A percentile compares a stretch with the other conserved stretches of the same genome.
Conservation (phyloP, 176 grass and related monocot species). For the Ensete glaucum region DNA sequence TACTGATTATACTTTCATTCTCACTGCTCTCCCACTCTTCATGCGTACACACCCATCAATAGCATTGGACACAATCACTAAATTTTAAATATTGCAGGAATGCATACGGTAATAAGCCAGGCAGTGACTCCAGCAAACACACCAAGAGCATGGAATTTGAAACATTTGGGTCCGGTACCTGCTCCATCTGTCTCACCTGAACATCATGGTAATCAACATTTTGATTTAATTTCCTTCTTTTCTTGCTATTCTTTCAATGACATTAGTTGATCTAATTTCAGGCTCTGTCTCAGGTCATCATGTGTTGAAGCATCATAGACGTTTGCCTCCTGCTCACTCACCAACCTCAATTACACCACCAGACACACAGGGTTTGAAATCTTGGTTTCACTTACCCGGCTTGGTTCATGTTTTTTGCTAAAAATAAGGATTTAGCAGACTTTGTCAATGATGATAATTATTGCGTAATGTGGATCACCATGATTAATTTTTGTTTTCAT, state of each 20-base stretch:
- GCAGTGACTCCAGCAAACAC: neutral
- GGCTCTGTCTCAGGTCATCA: constrained; percentile 23
- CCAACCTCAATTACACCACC: constrained; percentile 33
- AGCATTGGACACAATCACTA: neutral
- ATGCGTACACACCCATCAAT: too few species aligned
- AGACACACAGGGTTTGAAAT: constrained; percentile 41
- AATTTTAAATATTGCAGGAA: constrained; percentile 16
- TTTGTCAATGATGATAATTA: neutral
- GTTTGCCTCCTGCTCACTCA: constrained; percentile 21
- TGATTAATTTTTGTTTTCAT: constrained; percentile 14
- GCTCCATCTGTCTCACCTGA: constrained; percentile 34
- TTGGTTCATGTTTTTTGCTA: constrained; percentile 1
- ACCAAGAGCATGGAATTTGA: neutral
- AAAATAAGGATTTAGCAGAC: neutral
- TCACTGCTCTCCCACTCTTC: neutral
- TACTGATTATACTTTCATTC: neutral
- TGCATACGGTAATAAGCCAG: constrained; percentile 1
- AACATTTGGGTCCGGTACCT: constrained; percentile 25
- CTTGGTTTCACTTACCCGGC: neutral
- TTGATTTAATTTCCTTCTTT: neutral
- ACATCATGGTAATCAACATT: constrained; percentile 29
- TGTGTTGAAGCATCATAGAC: constrained; percentile 37
- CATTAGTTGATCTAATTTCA: constrained; percentile 15
- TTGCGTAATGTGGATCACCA: neutral
- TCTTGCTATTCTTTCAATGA: neutral